These are phyloP conservation scores for Coemansia pectinata DNA, from an alignment of 192 early-diverging fungal genomes.

Conservation along the genomic window DNA sequence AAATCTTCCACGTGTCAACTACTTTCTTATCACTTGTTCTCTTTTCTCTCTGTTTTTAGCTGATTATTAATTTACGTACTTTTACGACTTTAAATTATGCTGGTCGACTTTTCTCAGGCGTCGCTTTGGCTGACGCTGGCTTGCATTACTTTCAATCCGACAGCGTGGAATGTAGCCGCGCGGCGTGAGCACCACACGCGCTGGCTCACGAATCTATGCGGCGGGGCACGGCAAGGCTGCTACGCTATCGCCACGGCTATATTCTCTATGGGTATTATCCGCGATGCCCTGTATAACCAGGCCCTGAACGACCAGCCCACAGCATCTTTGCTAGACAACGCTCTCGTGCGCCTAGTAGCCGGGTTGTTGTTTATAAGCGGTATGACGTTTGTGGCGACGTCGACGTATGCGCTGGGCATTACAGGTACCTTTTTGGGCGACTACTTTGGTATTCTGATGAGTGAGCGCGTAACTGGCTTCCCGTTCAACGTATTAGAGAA, in stretches of 20 bases:
- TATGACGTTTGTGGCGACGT: slow-evolving; percentile 75
- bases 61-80: background rate
- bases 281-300: slow-evolving; percentile 75
- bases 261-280: slow-evolving; percentile 77
- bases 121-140: slow-evolving; percentile 69
- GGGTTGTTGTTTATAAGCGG: slow-evolving; percentile 60
- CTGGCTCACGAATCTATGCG: slow-evolving; percentile 69
- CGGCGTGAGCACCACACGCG: slow-evolving; percentile 76
- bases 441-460: slow-evolving; percentile 94
- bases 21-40: background rate
- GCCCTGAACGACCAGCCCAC: slow-evolving; percentile 73
- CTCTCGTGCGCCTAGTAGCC: slow-evolving; percentile 54
- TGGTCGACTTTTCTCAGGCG: slow-evolving; percentile 65
- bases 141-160: slow-evolving; percentile 82
- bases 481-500: slow-evolving; percentile 91
- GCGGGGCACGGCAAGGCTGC: slow-evolving; percentile 72
- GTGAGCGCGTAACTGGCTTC: slow-evolving; percentile 80
- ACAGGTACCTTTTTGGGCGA: slow-evolving; percentile 94
- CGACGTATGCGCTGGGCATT: slow-evolving; percentile 84
- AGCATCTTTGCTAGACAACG: slow-evolving; percentile 51
- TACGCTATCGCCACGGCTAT: slow-evolving; percentile 80
- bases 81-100: background rate
- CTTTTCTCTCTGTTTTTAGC: background rate
- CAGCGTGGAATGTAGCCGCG: slow-evolving; percentile 89
- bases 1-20: background rate